Percentiles rank a stretch among this genome's conserved stretches.
These are phyloP conservation scores for Phytophthora kernoviae DNA, from an alignment of 352 stramenopile genomes.

Conservation along the genomic window DNA sequence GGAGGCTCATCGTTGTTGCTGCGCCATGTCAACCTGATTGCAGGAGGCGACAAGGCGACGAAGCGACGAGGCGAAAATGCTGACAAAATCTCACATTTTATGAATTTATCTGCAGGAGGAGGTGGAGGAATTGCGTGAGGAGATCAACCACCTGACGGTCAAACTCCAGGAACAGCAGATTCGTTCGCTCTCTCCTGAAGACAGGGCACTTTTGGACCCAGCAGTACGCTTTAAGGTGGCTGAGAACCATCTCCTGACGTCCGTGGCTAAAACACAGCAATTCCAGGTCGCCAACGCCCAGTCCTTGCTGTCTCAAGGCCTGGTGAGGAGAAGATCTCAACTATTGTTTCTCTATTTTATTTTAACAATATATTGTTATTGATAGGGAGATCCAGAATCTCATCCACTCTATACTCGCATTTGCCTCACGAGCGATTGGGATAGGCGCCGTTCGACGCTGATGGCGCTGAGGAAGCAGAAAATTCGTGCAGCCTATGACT, in stretches of 20 bases:
- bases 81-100: background rate
- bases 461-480: slow-evolving; percentile 19
- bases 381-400: slow-evolving; percentile 15
- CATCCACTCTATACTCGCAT: slow-evolving; percentile 35
- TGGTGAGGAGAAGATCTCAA: slow-evolving; percentile 1
- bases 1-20: background rate
- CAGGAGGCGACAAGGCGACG: background rate
- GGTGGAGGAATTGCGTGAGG: background rate
- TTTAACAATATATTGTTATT: background rate
- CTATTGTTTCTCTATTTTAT: background rate
- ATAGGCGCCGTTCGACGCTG: slow-evolving; percentile 20
- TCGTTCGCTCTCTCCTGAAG: background rate
- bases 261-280: slow-evolving; percentile 15
- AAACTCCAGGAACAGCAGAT: background rate
- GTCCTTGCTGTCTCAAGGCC: slow-evolving; percentile 26
- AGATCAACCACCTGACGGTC: background rate
- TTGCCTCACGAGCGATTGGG: slow-evolving; percentile 21
- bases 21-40: background rate
- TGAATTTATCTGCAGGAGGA: background rate
- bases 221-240: background rate
- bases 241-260: slow-evolving; percentile 1
- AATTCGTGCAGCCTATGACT: slow-evolving; percentile 24
- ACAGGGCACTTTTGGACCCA: background rate
- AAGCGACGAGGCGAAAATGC: background rate
- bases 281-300: slow-evolving; percentile 27